These are phyloP conservation scores for Nadsonia commutata DNA, from an alignment of 1,139 yeast genomes.

Conservation along the genomic window DNA sequence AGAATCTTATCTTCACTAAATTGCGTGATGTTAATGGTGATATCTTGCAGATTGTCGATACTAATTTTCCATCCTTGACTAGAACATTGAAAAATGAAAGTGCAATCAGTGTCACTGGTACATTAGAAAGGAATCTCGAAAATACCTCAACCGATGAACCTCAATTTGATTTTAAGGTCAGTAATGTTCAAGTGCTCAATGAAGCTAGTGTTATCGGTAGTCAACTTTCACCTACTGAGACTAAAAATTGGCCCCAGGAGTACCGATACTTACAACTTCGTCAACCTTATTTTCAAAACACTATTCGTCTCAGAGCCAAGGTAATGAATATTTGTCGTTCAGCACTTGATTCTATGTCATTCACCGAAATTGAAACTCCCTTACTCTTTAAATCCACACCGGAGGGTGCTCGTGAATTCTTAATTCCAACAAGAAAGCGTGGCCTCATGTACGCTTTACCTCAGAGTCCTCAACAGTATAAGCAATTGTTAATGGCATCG, in stretches of 20 bases:
- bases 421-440: slow-evolving; percentile 71
- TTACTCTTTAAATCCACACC: slow-evolving; percentile 88
- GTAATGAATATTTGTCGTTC: slow-evolving; percentile 43
- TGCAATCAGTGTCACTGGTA: slow-evolving; percentile 57
- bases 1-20: slow-evolving; percentile 47
- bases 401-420: slow-evolving; percentile 92
- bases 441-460: slow-evolving; percentile 73
- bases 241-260: slow-evolving; percentile 51
- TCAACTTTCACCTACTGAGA: slow-evolving; percentile 45
- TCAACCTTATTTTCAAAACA: slow-evolving; percentile 41
- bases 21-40: slow-evolving; percentile 63
- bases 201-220: slow-evolving; percentile 55
- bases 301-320: slow-evolving; percentile 45
- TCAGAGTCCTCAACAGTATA: slow-evolving; percentile 95
- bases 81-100: slow-evolving; percentile 53
- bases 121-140: slow-evolving; percentile 19
- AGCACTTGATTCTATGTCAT: slow-evolving; percentile 31
- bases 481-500: slow-evolving; percentile 86
- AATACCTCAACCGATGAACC: slow-evolving; percentile 8
- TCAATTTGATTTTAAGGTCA: slow-evolving; percentile 43
- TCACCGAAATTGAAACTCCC: slow-evolving; percentile 87
- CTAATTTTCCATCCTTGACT: slow-evolving; percentile 32
- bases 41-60: slow-evolving; percentile 47
- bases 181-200: slow-evolving; percentile 43
- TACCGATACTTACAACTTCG: slow-evolving; percentile 71